Conservation (phyloP, 768 basidiomycete species). For the Suillus sp. region DNA sequence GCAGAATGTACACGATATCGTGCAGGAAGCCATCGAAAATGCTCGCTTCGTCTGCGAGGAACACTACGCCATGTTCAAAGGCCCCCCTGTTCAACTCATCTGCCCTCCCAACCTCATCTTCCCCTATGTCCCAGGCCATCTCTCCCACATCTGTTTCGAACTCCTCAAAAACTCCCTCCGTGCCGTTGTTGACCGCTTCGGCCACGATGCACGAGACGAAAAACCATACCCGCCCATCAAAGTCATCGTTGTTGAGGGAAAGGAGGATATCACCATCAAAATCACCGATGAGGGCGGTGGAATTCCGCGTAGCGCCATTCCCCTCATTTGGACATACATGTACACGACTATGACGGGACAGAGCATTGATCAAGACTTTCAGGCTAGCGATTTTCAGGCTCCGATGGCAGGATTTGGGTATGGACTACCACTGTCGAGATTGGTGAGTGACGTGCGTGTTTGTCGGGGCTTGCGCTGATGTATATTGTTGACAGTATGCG, state of each 20-base stretch:
- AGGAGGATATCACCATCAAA: conserved; percentile 98
- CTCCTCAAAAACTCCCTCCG: conserved; percentile 96
- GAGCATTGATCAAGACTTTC: conserved; percentile 75
- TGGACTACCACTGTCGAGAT: conserved; percentile 85
- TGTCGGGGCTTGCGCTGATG: conserved; percentile 4
- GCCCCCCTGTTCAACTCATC: conserved; percentile 94
- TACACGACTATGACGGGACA: conserved; percentile 82
- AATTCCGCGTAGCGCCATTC: conserved; percentile 82
- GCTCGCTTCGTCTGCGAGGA: conserved; percentile 94
- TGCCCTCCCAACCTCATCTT: conserved; percentile 87
- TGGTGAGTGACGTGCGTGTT: conserved; percentile 54
- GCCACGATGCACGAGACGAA: conserved; percentile 49
- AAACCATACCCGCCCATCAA: conserved; percentile 79
- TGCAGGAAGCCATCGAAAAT: conserved; percentile 99
- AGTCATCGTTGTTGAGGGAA: conserved; percentile 95
- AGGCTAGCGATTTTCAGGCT: conserved; percentile 89
- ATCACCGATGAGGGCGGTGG: conserved; percentile 97
- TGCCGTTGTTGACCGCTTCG: conserved; percentile 92
- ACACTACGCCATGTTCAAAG: conserved; percentile 94
- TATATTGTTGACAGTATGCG: conserved; percentile 64
- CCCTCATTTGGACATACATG: conserved; percentile 99
- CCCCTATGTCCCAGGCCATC: conserved; percentile 94
- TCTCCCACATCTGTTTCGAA: conserved; percentile 97
- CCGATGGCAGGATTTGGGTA: conserved; percentile 99
- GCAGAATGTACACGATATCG: conserved; percentile 93